These are phyloP conservation scores for Stemphylium lycopersici DNA, from an alignment of 2,329 filamentous ascomycete species.

Conservation along the genomic window DNA sequence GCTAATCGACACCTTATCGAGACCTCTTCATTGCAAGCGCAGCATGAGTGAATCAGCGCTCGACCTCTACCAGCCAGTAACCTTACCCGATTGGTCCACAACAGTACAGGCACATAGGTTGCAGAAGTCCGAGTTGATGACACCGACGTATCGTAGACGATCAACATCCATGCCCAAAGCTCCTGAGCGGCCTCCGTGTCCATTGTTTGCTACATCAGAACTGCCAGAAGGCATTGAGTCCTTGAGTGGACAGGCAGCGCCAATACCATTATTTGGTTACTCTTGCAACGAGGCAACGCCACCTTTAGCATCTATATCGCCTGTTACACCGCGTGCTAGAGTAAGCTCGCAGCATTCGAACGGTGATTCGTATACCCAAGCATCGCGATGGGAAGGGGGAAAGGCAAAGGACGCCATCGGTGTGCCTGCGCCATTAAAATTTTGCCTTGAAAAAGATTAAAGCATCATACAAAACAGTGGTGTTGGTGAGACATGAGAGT, in stretches of 20 bases:
- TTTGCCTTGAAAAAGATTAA: too few species aligned
- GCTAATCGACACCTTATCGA: slow-evolving; percentile 16
- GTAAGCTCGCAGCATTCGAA: slow-evolving; percentile 16
- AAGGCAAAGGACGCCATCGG: too few species aligned
- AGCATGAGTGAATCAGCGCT: slow-evolving; percentile 37
- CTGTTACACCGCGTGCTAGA: slow-evolving; percentile 11
- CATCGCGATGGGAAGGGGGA: too few species aligned
- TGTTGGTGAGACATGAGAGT: too few species aligned
- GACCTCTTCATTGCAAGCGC: slow-evolving; percentile 24
- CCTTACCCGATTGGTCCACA: slow-evolving; percentile 16
- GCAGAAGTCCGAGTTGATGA: not conserved
- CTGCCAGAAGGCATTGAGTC: not conserved
- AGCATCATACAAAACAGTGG: too few species aligned
- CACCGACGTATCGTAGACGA: slow-evolving; percentile 7
- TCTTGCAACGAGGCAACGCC: not conserved
- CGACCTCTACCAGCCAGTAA: slow-evolving; percentile 20
- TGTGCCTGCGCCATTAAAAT: too few species aligned
- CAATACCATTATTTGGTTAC: not conserved
- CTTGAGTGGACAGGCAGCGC: not conserved
- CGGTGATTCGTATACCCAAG: too few species aligned
- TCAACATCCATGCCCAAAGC: slow-evolving; percentile 23
- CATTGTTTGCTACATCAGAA: slow-evolving; percentile 25
- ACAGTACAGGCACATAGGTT: not conserved
- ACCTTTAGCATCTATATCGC: slow-evolving; percentile 1
- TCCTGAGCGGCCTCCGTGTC: slow-evolving; percentile 34